phyloP scores from a whole-genome alignment of 495 filamentous ascomycete genomes.

The Darksidea phi region DNA sequence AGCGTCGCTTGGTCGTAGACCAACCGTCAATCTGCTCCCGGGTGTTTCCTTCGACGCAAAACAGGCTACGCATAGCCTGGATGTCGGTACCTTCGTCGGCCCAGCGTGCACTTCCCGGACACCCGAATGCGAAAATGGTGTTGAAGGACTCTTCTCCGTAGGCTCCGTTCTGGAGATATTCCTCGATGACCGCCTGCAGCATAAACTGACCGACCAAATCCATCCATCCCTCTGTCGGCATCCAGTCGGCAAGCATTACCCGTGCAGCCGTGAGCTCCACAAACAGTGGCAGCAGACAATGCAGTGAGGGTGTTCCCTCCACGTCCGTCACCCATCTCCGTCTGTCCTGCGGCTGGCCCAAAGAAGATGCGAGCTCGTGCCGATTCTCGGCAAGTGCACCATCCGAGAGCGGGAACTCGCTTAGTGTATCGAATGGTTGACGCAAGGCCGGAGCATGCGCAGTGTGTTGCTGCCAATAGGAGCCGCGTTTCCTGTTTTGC shows the following conservation, averaged over 20 bases:
- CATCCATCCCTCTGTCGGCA: slow-evolving; percentile 45
- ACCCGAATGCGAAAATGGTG: slow-evolving; percentile 37
- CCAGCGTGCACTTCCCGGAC: slow-evolving; percentile 14
- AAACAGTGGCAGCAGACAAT: slow-evolving; percentile 50
- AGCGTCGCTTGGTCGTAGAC: slow-evolving; percentile 27
- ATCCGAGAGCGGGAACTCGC: slow-evolving; percentile 30
- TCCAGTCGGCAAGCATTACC: slow-evolving; percentile 18
- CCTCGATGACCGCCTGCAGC: slow-evolving; percentile 53
- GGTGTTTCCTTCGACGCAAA: slow-evolving; percentile 15
- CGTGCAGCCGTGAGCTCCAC: slow-evolving; percentile 48
- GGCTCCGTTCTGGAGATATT: slow-evolving; percentile 43
- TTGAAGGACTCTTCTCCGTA: slow-evolving; percentile 33
- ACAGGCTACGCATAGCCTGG: slow-evolving; percentile 29
- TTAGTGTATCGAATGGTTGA: slow-evolving; percentile 21
- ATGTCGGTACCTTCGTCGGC: slow-evolving; percentile 31
- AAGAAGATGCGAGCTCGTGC: slow-evolving; percentile 12
- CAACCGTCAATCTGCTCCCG: slow-evolving; percentile 32
- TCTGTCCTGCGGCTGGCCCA: slow-evolving; percentile 16
- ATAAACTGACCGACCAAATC: slow-evolving; percentile 51
- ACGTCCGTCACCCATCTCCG: slow-evolving; percentile 32
- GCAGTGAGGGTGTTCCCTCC: slow-evolving; percentile 43
- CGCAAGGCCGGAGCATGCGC: slow-evolving; percentile 23
- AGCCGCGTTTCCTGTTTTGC: slow-evolving; percentile 16
- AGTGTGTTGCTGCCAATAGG: slow-evolving; percentile 14
- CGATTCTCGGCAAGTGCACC: slow-evolving; percentile 23